Evolutionary conservation across 2,329 filamentous ascomycete genomes (phyloP), one percentile per base, ranked within the genome.

Genomic region (Akanthomyces uredinophilus): DNA sequence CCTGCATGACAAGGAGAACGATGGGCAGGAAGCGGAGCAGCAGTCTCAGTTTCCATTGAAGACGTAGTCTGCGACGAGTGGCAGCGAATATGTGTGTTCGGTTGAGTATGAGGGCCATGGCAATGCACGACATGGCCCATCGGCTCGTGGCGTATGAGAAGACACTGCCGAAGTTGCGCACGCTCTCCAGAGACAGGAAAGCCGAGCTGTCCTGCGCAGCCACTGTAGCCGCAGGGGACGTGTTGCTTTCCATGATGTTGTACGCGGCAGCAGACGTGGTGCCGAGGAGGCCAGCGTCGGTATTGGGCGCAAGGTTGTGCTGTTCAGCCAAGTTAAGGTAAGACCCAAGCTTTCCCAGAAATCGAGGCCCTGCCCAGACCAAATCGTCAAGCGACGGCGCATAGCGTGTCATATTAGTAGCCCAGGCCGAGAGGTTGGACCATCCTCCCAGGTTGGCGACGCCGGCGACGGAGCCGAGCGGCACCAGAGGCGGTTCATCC

Each of bases 61-160:
- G 80, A 11, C 84, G 83, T n/a, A 97, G 79, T 59, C 90, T 87
- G 59, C 93, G 85, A 65, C 95, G 83, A 16, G 92, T 94, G 0
- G 93, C 94, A 47, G 92, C 94, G 74, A 96, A 98, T 68, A 98
- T 95, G 63, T 93, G 88, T 7, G 95, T 96, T 62, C 95, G 87
- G 72, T 98, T 98, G 27, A 98, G 80, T 63, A 97, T 78, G 63
- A 98, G 85, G 24, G 92, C 92, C 81, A 94, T 90, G 43, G 88
- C 85, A 68, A 98, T 87, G 69, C 92, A 97, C 58, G 88, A 87
- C 63, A 98, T 78, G 0, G 94, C 93, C 95, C 95, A 98, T 74
- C 90, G 90, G 74, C 91, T 96, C 1, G 91, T 96, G 49, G 92
- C 82, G 75, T 98, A 99, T 68, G 87, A 90, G 75, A 98, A 93